phyloP scores from a whole-genome alignment of 352 stramenopile species.

The Phytopythium cucurbitacearum region DNA sequence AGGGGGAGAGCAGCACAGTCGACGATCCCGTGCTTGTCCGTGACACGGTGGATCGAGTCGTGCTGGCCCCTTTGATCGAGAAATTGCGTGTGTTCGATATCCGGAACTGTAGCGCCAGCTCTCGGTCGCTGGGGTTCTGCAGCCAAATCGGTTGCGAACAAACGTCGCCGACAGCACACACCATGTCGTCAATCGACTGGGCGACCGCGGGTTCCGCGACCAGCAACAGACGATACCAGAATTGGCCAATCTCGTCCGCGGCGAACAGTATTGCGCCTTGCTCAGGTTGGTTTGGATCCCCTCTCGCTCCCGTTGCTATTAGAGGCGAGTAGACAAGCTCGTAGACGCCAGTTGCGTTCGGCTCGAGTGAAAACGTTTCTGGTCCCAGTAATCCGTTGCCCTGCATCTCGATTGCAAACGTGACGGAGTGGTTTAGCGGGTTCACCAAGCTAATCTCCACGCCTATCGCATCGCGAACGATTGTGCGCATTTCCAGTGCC shows the following conservation, averaged over 20 bases:
- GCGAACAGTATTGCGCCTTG: constrained; percentile 87
- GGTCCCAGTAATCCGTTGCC: constrained; percentile 86
- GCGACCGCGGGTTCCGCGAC: constrained; percentile 44
- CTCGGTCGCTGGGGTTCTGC: constrained; percentile 86
- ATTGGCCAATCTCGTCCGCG: constrained; percentile 89
- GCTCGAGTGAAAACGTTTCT: constrained; percentile 58
- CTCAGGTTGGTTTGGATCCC: constrained; percentile 9
- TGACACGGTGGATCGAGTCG: neutral
- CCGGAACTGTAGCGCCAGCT: constrained; percentile 65
- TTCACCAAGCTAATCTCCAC: constrained; percentile 91
- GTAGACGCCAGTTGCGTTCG: constrained; percentile 76
- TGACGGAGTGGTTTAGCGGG: constrained; percentile 77
- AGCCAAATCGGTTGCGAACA: constrained; percentile 75
- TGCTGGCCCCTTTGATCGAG: constrained; percentile 47
- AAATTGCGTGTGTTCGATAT: constrained; percentile 89
- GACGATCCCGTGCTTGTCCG: constrained; percentile 4
- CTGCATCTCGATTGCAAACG: constrained; percentile 83
- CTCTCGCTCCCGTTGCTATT: constrained; percentile 25
- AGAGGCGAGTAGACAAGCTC: constrained; percentile 92
- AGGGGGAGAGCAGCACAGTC: constrained; percentile 55
- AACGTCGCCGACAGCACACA: constrained; percentile 79
- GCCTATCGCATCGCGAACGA: constrained; percentile 77
- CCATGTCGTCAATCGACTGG: constrained; percentile 69
- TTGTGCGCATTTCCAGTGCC: constrained; percentile 80
- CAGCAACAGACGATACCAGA: constrained; percentile 91